Conservation (phyloP, 2,329 filamentous ascomycete species). For the Nectriaceae sp. region DNA sequence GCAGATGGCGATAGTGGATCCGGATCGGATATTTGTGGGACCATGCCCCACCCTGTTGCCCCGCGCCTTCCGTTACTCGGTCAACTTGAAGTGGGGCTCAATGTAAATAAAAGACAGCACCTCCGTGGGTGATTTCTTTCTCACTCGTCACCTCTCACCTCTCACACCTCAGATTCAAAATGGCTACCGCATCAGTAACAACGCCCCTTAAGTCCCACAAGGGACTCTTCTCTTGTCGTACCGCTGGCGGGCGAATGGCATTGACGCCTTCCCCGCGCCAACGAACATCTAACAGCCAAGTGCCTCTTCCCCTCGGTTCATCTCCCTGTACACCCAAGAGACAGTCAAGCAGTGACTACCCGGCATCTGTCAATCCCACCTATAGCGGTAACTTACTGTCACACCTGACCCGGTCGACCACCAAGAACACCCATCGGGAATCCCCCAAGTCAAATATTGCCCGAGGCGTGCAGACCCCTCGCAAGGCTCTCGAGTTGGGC, state of each 20-base stretch:
- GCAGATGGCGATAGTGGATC: no score
- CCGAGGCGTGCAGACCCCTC: conserved; percentile 71
- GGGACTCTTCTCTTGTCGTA: conserved; percentile 88
- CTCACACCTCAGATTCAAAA: conserved; percentile 43
- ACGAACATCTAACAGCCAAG: conserved; percentile 53
- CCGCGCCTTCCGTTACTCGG: conserved; percentile 41
- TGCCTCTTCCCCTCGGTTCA: conserved; percentile 57
- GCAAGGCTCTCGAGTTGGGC: conserved; percentile 81
- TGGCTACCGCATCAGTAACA: conserved; percentile 80
- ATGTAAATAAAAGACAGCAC: conserved; percentile 49
- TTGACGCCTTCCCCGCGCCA: conserved; percentile 88
- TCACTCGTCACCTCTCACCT: not conserved
- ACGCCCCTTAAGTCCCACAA: conserved; percentile 95
- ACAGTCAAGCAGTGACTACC: conserved; percentile 52
- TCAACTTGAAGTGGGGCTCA: conserved; percentile 36
- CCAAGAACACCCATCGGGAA: conserved; percentile 72
- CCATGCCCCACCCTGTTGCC: no score
- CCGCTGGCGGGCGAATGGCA: conserved; percentile 92
- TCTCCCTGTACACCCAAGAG: conserved; percentile 79
- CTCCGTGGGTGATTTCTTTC: conserved; percentile 5
- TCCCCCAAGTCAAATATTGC: conserved; percentile 98
- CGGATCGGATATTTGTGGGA: no score
- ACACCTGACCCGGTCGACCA: conserved; percentile 71
- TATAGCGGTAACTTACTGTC: conserved; percentile 79
- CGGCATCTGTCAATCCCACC: conserved; percentile 67